Conservation (phyloP, 148 eudicot genomes). For the Fagopyrum esculentum region DNA sequence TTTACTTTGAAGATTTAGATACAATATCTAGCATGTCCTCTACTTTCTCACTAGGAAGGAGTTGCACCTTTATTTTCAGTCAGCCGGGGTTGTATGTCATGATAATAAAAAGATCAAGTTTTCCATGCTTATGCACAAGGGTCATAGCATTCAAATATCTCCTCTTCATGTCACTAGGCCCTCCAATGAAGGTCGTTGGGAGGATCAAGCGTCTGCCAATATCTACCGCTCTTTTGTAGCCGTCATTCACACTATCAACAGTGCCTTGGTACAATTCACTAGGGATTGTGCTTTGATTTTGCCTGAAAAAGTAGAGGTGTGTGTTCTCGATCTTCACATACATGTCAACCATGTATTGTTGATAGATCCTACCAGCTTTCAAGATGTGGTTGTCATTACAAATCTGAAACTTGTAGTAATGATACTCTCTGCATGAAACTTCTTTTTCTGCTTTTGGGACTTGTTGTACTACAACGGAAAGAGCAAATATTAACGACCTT, state of each 20-base stretch:
- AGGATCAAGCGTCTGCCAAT: neutral
- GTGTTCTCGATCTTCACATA: neutral
- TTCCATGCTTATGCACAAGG: too few species aligned
- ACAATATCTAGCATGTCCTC: neutral
- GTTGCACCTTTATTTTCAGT: neutral
- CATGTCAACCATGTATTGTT: neutral
- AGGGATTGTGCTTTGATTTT: neutral
- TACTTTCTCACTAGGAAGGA: neutral
- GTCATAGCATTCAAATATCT: too few species aligned
- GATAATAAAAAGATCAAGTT: too few species aligned
- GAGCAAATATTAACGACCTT: too few species aligned
- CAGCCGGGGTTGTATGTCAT: too few species aligned
- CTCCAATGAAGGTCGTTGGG: neutral
- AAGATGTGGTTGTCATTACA: too few species aligned
- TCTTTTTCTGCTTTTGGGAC: too few species aligned
- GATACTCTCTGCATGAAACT: too few species aligned
- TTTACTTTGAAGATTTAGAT: neutral
- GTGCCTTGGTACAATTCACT: neutral
- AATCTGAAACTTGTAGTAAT: too few species aligned
- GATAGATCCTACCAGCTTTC: neutral
- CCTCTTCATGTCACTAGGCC: too few species aligned
- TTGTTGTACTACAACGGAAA: too few species aligned
- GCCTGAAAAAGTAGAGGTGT: neutral
- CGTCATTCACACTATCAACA: neutral
- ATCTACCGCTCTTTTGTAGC: neutral